Conservation (phyloP, 2,329 filamentous ascomycete genomes). For the Colletotrichum spinosum region DNA sequence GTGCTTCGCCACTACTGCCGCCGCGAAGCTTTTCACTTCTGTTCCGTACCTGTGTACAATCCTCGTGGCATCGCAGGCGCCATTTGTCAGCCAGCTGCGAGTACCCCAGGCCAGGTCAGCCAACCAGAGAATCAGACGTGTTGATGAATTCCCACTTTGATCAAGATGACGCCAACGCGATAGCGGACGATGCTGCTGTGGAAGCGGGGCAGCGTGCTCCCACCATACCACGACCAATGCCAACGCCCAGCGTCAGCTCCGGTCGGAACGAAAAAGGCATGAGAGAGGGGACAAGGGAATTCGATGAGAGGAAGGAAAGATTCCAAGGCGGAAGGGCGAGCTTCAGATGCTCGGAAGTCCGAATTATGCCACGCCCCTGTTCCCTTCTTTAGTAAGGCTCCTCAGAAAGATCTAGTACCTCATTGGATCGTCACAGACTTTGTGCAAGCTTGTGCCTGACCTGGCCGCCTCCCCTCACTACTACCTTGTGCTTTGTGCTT, state of each 20-base stretch:
- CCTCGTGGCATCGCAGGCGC: slow-evolving; percentile 1
- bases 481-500: not conserved
- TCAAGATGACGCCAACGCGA: slow-evolving; percentile 30
- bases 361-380: slow-evolving; percentile 10
- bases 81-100: slow-evolving; percentile 25
- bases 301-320: not conserved
- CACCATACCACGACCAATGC: slow-evolving; percentile 22
- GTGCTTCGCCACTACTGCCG: slow-evolving; percentile 1
- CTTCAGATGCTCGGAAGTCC: slow-evolving; percentile 33
- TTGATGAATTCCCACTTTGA: slow-evolving; percentile 12
- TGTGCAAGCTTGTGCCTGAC: slow-evolving; percentile 32
- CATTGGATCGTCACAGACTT: slow-evolving; percentile 26
- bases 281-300: slow-evolving; percentile 11
- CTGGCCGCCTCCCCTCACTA: slow-evolving; percentile 1
- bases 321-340: slow-evolving; percentile 26
- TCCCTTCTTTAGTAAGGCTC: not conserved
- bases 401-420: not conserved
- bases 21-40: slow-evolving; percentile 5
- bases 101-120: not conserved
- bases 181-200: slow-evolving; percentile 13
- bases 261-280: slow-evolving; percentile 3
- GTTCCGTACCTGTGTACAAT: not conserved
- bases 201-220: slow-evolving; percentile 31
- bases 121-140: slow-evolving; percentile 20
- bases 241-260: slow-evolving; percentile 1